These are phyloP conservation scores for Colletotrichum tabaci DNA, from an alignment of 2,329 filamentous ascomycete species.

Conservation along the genomic window DNA sequence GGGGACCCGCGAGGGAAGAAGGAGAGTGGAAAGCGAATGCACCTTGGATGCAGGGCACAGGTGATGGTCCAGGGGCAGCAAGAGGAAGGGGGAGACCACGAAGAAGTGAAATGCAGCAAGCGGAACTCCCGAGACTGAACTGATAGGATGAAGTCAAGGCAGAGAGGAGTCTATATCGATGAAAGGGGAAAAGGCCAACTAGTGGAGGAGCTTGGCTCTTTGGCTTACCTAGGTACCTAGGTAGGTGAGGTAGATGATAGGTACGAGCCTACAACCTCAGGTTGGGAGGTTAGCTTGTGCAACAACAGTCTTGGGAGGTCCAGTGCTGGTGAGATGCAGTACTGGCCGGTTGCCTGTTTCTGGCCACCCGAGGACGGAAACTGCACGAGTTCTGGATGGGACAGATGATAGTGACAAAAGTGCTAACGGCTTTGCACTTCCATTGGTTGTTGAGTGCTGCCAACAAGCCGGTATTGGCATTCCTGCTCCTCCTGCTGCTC, in stretches of 20 bases:
- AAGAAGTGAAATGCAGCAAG: conserved; percentile 11
- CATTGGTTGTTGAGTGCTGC: background rate
- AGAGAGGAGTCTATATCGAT: conserved; percentile 12
- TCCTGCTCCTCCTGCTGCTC: conserved; percentile 13
- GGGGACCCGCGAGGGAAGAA: background rate
- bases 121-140: background rate
- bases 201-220: conserved; percentile 1
- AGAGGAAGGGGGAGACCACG: background rate
- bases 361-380: background rate
- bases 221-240: background rate
- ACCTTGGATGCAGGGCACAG: conserved; percentile 17
- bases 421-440: too few species aligned
- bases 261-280: too few species aligned
- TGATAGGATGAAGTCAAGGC: background rate
- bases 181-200: conserved; percentile 10
- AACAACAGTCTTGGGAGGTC: background rate
- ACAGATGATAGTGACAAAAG: too few species aligned
- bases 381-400: too few species aligned
- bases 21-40: background rate
- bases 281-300: background rate
- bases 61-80: background rate
- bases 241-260: too few species aligned
- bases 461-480: background rate
- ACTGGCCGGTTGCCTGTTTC: background rate
- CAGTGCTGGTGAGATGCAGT: background rate